Percentiles rank a stretch among this genome's conserved stretches.
Evolutionary conservation across 345 rosid species (phyloP).

Genomic region (Schrenkiella parvula): DNA sequence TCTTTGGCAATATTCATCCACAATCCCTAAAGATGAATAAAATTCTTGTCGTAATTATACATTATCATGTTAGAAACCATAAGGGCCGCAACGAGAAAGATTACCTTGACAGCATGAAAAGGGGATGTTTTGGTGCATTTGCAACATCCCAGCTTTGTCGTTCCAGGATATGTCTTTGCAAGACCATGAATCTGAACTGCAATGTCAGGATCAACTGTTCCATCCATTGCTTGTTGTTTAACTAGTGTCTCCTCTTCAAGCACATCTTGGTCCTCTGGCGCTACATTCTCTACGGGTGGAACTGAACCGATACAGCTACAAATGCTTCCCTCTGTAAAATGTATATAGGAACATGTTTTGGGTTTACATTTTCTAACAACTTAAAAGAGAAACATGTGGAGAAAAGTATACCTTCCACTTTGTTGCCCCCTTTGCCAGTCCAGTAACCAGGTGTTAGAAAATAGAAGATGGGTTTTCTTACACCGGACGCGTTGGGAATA

Average conservation of each 20-base stretch:
- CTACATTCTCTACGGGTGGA: conserved; percentile 46
- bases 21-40: conserved; percentile 48
- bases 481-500: conserved; percentile 74
- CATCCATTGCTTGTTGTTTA: conserved; percentile 49
- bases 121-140: conserved; percentile 70
- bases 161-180: conserved; percentile 69
- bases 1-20: conserved; percentile 81
- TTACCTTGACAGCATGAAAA: conserved; percentile 77
- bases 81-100: background rate
- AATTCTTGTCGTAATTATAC: background rate
- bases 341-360: background rate
- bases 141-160: conserved; percentile 51
- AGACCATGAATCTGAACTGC: conserved; percentile 84
- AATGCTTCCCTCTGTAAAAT: conserved; percentile 64
- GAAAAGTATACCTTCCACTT: conserved; percentile 49
- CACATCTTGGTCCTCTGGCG: conserved; percentile 81
- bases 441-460: conserved; percentile 72
- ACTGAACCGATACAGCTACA: conserved; percentile 66
- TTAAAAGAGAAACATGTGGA: background rate
- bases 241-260: conserved; percentile 72
- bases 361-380: conserved; percentile 1
- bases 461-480: conserved; percentile 68
- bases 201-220: conserved; percentile 44
- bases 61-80: background rate
- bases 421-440: conserved; percentile 83